Conservation (phyloP, 345 rosid genomes). For the Citrus australasica region DNA sequence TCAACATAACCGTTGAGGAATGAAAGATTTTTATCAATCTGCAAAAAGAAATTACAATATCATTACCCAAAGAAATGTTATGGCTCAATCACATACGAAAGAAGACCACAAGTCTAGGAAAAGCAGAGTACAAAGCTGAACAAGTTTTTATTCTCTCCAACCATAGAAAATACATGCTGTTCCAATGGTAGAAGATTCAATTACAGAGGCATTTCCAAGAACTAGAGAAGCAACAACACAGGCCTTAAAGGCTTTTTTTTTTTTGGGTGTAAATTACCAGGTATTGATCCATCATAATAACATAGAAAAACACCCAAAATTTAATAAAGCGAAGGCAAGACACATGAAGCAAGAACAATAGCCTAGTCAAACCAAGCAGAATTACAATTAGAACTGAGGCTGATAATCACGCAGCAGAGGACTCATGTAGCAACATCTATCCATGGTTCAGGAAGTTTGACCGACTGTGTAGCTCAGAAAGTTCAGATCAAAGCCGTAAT, state of each 20-base stretch:
- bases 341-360: neutral
- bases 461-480: neutral
- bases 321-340: neutral
- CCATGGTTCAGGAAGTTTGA: neutral
- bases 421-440: neutral
- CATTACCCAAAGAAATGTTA: neutral
- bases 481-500: neutral
- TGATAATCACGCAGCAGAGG: neutral
- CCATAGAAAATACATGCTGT: neutral
- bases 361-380: neutral
- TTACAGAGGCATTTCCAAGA: neutral
- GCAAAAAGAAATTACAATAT: slow-evolving; percentile 22
- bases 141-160: neutral
- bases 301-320: neutral
- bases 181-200: neutral
- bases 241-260: neutral
- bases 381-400: neutral
- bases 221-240: neutral
- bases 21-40: slow-evolving; percentile 79
- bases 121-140: neutral
- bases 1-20: slow-evolving; percentile 74
- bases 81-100: neutral
- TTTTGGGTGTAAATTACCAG: neutral
- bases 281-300: neutral
- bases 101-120: neutral